phyloP scores from a whole-genome alignment of 129 eudicot species.

The Flaveria bidentis region DNA sequence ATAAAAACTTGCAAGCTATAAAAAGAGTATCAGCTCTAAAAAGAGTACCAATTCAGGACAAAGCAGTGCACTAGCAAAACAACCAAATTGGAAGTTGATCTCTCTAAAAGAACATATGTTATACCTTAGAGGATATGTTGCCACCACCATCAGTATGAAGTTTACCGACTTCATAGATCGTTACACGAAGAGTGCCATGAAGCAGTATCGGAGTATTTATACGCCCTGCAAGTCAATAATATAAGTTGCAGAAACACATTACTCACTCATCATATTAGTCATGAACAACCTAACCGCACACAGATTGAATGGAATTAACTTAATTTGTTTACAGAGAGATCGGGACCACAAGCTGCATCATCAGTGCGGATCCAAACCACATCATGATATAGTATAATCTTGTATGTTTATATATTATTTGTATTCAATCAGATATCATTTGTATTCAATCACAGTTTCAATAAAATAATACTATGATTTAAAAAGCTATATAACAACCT shows the following conservation, averaged over 20 bases:
- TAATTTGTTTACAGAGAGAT: too few species aligned
- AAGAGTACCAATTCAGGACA: background rate
- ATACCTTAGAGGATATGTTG: slow-evolving; percentile 37
- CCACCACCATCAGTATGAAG: slow-evolving; percentile 15
- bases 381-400: too few species aligned
- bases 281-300: background rate
- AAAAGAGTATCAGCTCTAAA: too few species aligned
- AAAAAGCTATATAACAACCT: too few species aligned
- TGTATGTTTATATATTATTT: too few species aligned
- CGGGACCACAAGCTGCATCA: too few species aligned
- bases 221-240: slow-evolving; percentile 19
- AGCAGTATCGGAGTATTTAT: slow-evolving; percentile 36
- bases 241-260: slow-evolving; percentile 14
- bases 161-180: slow-evolving; percentile 43
- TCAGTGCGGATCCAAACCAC: too few species aligned
- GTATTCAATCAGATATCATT: too few species aligned
- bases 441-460: too few species aligned
- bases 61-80: background rate
- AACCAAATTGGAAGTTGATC: background rate
- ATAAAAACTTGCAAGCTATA: too few species aligned
- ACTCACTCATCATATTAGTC: slow-evolving; percentile 18
- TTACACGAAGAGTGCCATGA: slow-evolving; percentile 45
- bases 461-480: too few species aligned
- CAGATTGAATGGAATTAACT: background rate
- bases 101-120: background rate